These are phyloP conservation scores for Botrytis byssoidea DNA, from an alignment of 2,329 filamentous ascomycete species.

Conservation along the genomic window DNA sequence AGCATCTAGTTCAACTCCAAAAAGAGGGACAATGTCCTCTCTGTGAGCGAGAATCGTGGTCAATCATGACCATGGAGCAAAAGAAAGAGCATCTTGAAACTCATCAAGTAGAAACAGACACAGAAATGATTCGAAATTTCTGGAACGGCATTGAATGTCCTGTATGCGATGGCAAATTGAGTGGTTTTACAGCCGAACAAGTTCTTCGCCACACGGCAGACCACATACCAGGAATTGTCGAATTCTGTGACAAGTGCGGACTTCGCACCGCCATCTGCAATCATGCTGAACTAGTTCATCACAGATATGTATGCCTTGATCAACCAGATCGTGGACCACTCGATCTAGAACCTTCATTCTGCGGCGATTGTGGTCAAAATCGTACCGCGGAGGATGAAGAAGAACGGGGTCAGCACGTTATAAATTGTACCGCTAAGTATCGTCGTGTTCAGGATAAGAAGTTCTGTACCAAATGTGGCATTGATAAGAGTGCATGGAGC, in stretches of 20 bases:
- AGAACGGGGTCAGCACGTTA: neutral
- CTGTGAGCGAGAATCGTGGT: conserved; percentile 31
- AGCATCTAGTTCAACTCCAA: conserved; percentile 28
- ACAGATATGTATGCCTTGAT: conserved; percentile 20
- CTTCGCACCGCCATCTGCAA: conserved; percentile 19
- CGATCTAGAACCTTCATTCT: conserved; percentile 18
- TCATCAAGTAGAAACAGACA: conserved; percentile 23
- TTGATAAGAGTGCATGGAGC: conserved; percentile 20
- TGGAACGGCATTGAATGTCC: conserved; percentile 31
- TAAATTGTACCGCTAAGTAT: neutral
- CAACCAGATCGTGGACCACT: neutral
- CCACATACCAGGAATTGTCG: conserved; percentile 29
- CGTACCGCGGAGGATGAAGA: conserved; percentile 5
- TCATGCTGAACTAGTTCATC: conserved; percentile 21
- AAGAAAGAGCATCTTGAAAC: conserved; percentile 29
- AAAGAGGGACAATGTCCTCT: conserved; percentile 30
- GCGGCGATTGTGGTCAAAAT: conserved; percentile 25
- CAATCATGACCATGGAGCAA: conserved; percentile 27
- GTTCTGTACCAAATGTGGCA: conserved; percentile 25
- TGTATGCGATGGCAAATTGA: conserved; percentile 30
- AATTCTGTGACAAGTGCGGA: conserved; percentile 33
- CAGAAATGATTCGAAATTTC: conserved; percentile 24
- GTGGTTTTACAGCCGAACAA: conserved; percentile 18
- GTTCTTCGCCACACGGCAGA: conserved; percentile 30
- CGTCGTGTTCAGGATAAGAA: neutral